Evolutionary conservation across 2,329 filamentous ascomycete genomes (phyloP).

Genomic region (Penicillium paneum): DNA sequence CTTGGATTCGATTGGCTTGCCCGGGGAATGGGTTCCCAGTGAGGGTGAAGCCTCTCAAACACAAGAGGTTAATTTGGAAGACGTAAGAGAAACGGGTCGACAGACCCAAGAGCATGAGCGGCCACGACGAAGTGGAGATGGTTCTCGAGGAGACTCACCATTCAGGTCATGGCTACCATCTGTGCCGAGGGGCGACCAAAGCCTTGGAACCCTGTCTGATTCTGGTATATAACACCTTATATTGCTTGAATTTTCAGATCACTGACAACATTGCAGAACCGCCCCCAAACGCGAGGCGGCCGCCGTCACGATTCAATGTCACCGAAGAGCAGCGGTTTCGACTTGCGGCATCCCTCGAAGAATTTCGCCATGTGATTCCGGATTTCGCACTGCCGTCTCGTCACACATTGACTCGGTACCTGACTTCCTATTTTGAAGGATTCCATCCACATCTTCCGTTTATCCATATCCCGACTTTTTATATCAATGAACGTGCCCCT

Average conservation of each 20-base stretch:
- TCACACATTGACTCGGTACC: conserved; percentile 64
- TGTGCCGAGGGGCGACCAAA: conserved; percentile 32
- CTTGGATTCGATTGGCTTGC: conserved; percentile 35
- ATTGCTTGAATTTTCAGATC: neutral
- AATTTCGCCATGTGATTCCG: conserved; percentile 31
- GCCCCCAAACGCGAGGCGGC: conserved; percentile 23
- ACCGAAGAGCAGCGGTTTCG: conserved; percentile 31
- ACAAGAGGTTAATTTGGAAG: conserved; percentile 23
- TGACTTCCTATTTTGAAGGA: conserved; percentile 67
- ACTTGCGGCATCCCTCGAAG: conserved; percentile 31
- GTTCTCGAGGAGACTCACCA: conserved; percentile 32
- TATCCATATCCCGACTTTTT: conserved; percentile 65
- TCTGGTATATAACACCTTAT: conserved; percentile 20
- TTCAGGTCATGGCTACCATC: conserved; percentile 36
- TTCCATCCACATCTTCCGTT: conserved; percentile 62
- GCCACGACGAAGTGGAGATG: conserved; percentile 18
- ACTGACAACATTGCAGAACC: conserved; percentile 21
- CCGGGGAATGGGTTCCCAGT: conserved; percentile 33
- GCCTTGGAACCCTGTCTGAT: conserved; percentile 32
- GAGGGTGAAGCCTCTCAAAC: conserved; percentile 26
- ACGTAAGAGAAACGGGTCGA: conserved; percentile 20
- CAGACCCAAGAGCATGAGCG: conserved; percentile 19
- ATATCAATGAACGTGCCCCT: conserved; percentile 61
- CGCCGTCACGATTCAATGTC: conserved; percentile 24
- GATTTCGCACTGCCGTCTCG: conserved; percentile 65